Percentiles rank a stretch among this genome's conserved stretches.
These are phyloP conservation scores for Suillus sp. DNA, from an alignment of 768 basidiomycete genomes.

Conservation along the genomic window DNA sequence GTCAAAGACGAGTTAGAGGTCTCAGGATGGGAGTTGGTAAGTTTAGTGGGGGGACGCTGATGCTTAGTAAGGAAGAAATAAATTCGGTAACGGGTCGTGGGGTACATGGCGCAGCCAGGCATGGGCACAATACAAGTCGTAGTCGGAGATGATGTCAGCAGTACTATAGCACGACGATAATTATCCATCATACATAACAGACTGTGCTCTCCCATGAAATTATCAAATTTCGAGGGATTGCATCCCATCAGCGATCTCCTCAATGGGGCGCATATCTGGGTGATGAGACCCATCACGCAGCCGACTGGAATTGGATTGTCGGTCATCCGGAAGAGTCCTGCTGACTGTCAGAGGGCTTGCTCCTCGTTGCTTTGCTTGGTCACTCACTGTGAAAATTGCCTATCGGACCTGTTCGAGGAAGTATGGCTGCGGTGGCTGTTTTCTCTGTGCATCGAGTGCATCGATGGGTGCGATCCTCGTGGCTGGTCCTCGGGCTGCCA, in stretches of 20 bases:
- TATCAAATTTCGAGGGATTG: conserved; percentile 28
- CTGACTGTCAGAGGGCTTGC: background rate
- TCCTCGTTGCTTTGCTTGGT: background rate
- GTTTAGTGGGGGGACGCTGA: conserved; percentile 69
- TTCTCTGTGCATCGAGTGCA: conserved; percentile 22
- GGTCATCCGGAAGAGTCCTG: conserved; percentile 30
- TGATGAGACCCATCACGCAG: conserved; percentile 22
- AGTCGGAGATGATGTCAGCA: conserved; percentile 14
- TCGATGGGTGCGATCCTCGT: conserved; percentile 23
- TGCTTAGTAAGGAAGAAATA: conserved; percentile 65
- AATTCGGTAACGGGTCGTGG: conserved; percentile 33
- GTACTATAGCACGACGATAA: conserved; percentile 4
- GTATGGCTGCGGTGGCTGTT: conserved; percentile 23
- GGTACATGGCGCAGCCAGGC: conserved; percentile 5
- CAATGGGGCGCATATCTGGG: conserved; percentile 17
- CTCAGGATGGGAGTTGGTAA: conserved; percentile 79
- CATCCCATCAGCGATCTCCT: conserved; percentile 27
- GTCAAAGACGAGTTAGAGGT: conserved; percentile 61
- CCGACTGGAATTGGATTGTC: conserved; percentile 24
- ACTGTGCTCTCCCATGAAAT: background rate
- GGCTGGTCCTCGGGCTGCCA: conserved; percentile 10
- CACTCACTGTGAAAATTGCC: conserved; percentile 26
- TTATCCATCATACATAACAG: background rate
- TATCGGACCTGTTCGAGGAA: conserved; percentile 19
- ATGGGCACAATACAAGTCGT: background rate